Conservation (phyloP, 371 early-diverging fungal species). For the Saksenaea vasiformis region DNA sequence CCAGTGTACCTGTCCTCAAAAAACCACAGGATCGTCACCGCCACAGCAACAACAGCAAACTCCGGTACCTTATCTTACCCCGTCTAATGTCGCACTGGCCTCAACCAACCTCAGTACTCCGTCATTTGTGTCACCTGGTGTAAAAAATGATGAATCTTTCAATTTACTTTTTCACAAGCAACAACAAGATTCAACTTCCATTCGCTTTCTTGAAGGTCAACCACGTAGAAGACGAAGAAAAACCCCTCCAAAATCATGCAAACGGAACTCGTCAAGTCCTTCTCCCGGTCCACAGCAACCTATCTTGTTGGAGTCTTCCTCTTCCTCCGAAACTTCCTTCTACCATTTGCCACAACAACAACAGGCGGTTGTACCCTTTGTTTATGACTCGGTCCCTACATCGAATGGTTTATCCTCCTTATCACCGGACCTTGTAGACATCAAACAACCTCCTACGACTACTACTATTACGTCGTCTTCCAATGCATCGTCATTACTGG, state of each 20-base stretch:
- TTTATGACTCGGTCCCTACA: not conserved
- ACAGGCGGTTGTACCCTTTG: not conserved
- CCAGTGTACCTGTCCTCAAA: constrained; percentile 2
- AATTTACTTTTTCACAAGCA: constrained; percentile 25
- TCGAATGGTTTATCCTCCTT: constrained; percentile 8
- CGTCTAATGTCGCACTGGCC: constrained; percentile 13
- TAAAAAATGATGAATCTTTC: constrained; percentile 5
- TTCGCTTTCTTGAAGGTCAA: constrained; percentile 11
- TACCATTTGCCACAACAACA: not conserved
- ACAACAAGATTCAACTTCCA: not conserved
- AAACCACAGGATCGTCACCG: constrained; percentile 8
- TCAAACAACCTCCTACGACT: constrained; percentile 17
- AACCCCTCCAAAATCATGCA: not conserved
- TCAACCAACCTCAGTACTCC: not conserved
- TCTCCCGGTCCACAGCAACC: not conserved
- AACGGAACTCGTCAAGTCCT: not conserved
- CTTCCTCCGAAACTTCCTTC: not conserved
- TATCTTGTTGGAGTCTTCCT: not conserved
- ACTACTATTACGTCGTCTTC: constrained; percentile 17
- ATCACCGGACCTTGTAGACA: constrained; percentile 9
- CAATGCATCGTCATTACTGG: constrained; percentile 2
- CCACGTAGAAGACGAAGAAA: constrained; percentile 8
- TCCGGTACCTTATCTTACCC: not conserved
- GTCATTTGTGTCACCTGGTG: constrained; percentile 23
- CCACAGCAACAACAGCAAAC: not conserved